Conservation (phyloP, 208 protist species). For the Trypanosoma vivax region DNA sequence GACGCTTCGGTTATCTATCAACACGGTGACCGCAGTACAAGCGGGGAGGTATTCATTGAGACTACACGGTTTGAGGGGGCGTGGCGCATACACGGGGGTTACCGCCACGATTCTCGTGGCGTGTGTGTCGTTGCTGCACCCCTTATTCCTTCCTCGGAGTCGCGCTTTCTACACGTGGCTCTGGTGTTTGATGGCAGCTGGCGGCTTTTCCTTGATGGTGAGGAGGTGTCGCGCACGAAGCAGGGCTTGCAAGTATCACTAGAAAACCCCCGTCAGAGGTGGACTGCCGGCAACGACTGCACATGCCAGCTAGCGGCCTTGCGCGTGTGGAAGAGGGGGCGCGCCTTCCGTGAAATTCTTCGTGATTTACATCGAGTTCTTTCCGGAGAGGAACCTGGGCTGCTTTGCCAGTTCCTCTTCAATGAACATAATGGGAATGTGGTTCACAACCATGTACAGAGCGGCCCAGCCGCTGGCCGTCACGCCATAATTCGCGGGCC, state of each 20-base stretch:
- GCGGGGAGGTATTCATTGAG: slow-evolving; percentile 88
- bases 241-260: slow-evolving; percentile 69
- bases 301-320: slow-evolving; percentile 71
- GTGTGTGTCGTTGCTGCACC: slow-evolving; percentile 67
- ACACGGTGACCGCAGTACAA: slow-evolving; percentile 82
- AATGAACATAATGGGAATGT: slow-evolving; percentile 83
- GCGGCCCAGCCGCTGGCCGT: slow-evolving; percentile 22
- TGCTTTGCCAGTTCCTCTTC: slow-evolving; percentile 74
- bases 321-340: slow-evolving; percentile 70
- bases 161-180: slow-evolving; percentile 66
- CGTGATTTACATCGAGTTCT: slow-evolving; percentile 72
- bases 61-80: slow-evolving; percentile 64
- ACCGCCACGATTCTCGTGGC: slow-evolving; percentile 78
- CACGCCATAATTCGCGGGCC: slow-evolving; percentile 46
- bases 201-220: slow-evolving; percentile 75
- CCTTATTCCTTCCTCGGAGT: slow-evolving; percentile 48
- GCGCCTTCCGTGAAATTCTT: slow-evolving; percentile 48
- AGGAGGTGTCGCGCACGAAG: slow-evolving; percentile 56
- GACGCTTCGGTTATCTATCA: slow-evolving; percentile 78
- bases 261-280: slow-evolving; percentile 62
- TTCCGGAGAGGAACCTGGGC: slow-evolving; percentile 56
- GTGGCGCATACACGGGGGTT: slow-evolving; percentile 78
- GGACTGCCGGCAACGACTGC: slow-evolving; percentile 72
- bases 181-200: slow-evolving; percentile 88
- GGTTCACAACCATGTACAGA: slow-evolving; percentile 64